Conservation (phyloP, 495 filamentous ascomycete genomes). For the Cercophora sp. region DNA sequence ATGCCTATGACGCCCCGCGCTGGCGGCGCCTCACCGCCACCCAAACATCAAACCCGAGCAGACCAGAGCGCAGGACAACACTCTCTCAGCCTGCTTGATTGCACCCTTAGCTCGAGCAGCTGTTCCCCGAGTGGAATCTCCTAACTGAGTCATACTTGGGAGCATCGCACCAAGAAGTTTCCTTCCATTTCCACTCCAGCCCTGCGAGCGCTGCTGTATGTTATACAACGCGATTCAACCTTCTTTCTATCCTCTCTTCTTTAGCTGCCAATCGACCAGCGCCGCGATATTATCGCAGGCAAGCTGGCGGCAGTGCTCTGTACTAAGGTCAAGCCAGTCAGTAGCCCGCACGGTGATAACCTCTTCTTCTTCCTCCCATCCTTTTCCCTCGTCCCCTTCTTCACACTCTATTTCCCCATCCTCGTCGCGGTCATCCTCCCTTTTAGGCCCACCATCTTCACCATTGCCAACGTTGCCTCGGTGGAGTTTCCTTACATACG, state of each 20-base stretch:
- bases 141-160: no score
- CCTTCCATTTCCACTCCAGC: no score
- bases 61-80: no score
- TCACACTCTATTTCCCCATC: neutral
- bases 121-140: no score
- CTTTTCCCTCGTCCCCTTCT: neutral
- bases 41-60: no score
- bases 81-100: no score
- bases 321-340: slow-evolving; percentile 7
- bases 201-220: no score
- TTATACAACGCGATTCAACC: neutral
- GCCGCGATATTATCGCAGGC: slow-evolving; percentile 7
- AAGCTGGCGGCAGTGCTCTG: slow-evolving; percentile 2
- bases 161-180: no score
- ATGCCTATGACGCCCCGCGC: no score
- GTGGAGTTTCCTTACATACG: neutral
- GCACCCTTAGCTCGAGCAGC: no score
- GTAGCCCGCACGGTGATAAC: slow-evolving; percentile 3
- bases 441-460: neutral
- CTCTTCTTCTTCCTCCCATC: neutral
- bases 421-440: neutral
- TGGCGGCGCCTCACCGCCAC: no score
- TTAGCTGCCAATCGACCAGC: slow-evolving; percentile 4
- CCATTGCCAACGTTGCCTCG: neutral
- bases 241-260: neutral